A percentile compares a stretch with the other conserved stretches of the same genome.
Conservation (phyloP, 805 yeast species). For the Starmerella apicola region DNA sequence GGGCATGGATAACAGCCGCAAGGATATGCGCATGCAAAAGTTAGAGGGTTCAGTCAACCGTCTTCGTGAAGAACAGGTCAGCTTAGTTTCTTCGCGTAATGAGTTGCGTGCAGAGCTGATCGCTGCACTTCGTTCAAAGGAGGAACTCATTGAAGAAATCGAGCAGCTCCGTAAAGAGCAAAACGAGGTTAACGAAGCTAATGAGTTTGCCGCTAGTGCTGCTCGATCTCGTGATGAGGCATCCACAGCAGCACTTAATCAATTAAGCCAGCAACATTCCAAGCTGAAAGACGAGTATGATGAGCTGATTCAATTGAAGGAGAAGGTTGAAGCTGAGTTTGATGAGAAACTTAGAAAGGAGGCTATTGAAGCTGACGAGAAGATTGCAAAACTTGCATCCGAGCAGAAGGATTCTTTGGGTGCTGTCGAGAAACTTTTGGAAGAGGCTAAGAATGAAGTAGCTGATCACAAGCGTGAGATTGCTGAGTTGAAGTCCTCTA, state of each 20-base stretch:
- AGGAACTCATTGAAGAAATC: conserved; percentile 23
- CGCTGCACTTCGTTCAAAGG: conserved; percentile 28
- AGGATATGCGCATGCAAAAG: conserved; percentile 24
- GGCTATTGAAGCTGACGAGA: not conserved
- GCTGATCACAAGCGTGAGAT: not conserved
- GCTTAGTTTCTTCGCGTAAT: conserved; percentile 25
- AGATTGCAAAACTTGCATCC: not conserved
- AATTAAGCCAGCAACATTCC: conserved; percentile 10
- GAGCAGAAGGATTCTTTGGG: not conserved
- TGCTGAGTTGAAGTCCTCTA: not conserved
- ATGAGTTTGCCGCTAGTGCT: conserved; percentile 8
- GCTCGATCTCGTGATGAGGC: conserved; percentile 16
- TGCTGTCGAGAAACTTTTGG: not conserved
- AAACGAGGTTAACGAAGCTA: conserved; percentile 9
- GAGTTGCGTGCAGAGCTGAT: conserved; percentile 30
- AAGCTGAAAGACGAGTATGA: conserved; percentile 5
- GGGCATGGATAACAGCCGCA: conserved; percentile 16
- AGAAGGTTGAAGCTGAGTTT: conserved; percentile 1
- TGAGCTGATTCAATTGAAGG: not conserved
- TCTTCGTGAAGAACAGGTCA: conserved; percentile 25
- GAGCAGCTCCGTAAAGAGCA: conserved; percentile 17
- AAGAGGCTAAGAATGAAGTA: not conserved
- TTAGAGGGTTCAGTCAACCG: conserved; percentile 23
- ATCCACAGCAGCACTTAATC: conserved; percentile 9
- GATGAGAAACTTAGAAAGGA: conserved; percentile 2